These are phyloP conservation scores for Leishmania mexicana DNA, from an alignment of 208 protist species.

Conservation along the genomic window DNA sequence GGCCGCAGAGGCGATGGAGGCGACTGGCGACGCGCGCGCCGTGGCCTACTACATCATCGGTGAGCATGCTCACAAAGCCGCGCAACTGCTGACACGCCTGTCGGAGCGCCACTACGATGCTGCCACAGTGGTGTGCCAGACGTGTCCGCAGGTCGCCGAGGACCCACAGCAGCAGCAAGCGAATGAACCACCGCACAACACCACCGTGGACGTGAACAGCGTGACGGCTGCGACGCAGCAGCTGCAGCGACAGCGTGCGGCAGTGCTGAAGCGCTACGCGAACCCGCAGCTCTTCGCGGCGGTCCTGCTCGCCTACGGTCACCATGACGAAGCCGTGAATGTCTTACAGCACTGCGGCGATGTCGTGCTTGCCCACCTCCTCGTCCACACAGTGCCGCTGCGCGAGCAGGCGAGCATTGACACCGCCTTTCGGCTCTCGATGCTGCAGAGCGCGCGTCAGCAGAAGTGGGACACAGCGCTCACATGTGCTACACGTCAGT, in stretches of 20 bases:
- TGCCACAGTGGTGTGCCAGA: slow-evolving; percentile 62
- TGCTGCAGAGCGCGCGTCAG: slow-evolving; percentile 68
- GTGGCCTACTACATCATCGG: slow-evolving; percentile 82
- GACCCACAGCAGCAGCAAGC: slow-evolving; percentile 22
- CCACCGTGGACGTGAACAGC: slow-evolving; percentile 63
- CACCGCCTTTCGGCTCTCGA: slow-evolving; percentile 70
- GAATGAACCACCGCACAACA: slow-evolving; percentile 57
- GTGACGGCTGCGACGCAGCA: slow-evolving; percentile 37
- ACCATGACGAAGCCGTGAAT: slow-evolving; percentile 75
- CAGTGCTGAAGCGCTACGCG: slow-evolving; percentile 36
- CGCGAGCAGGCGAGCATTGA: slow-evolving; percentile 84
- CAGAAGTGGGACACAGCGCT: slow-evolving; percentile 81
- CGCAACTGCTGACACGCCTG: slow-evolving; percentile 50
- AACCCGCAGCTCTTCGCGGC: slow-evolving; percentile 77
- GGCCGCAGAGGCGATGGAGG: slow-evolving; percentile 76
- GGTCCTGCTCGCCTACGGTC: slow-evolving; percentile 54
- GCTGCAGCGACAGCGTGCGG: slow-evolving; percentile 42
- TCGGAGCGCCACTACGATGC: slow-evolving; percentile 50
- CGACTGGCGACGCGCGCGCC: slow-evolving; percentile 55
- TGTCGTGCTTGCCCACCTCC: slow-evolving; percentile 64
- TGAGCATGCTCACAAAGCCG: slow-evolving; percentile 72
- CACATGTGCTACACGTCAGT: slow-evolving; percentile 66
- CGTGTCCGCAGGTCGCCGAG: slow-evolving; percentile 60
- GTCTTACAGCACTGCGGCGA: slow-evolving; percentile 63
- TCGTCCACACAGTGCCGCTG: slow-evolving; percentile 83